phyloP scores from a whole-genome alignment of 495 filamentous ascomycete genomes.

The Hypoxylon fragiforme region DNA sequence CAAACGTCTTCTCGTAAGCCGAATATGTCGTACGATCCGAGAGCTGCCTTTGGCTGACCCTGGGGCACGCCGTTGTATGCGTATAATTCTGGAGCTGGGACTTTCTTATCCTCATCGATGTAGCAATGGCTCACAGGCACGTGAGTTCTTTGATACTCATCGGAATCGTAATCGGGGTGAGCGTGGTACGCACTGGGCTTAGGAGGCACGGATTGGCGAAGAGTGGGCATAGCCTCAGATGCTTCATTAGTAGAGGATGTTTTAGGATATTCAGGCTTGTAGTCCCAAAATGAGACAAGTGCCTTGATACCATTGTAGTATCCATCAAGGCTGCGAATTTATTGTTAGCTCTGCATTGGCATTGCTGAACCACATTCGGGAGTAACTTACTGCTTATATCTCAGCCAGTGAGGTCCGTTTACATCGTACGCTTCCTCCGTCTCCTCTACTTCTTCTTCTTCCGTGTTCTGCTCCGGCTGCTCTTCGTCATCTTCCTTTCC shows the following conservation, averaged over 20 bases:
- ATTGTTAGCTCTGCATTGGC: slow-evolving; percentile 10
- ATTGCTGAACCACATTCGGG: not conserved
- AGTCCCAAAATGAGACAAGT: slow-evolving; percentile 63
- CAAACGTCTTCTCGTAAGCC: slow-evolving; percentile 84
- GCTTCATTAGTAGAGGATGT: slow-evolving; percentile 37
- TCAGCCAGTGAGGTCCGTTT: slow-evolving; percentile 45
- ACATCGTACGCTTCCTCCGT: slow-evolving; percentile 17
- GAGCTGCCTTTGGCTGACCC: slow-evolving; percentile 77
- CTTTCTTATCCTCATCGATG: slow-evolving; percentile 62
- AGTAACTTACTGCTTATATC: slow-evolving; percentile 46
- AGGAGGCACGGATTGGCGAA: slow-evolving; percentile 44
- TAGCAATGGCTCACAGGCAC: slow-evolving; percentile 73
- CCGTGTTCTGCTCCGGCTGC: slow-evolving; percentile 4
- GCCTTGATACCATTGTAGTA: slow-evolving; percentile 79
- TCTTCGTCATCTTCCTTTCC: slow-evolving; percentile 10
- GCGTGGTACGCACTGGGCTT: slow-evolving; percentile 66
- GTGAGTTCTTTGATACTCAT: slow-evolving; percentile 60
- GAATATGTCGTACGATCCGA: slow-evolving; percentile 78
- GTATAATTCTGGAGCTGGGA: slow-evolving; percentile 66
- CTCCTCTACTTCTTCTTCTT: slow-evolving; percentile 20
- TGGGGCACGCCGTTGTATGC: slow-evolving; percentile 72
- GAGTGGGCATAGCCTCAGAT: slow-evolving; percentile 33
- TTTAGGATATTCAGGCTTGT: slow-evolving; percentile 75
- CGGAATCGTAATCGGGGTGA: slow-evolving; percentile 67
- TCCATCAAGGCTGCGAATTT: slow-evolving; percentile 57